Evolutionary conservation across 306 rosid genomes (phyloP).

Genomic region (Rosa rugosa): DNA sequence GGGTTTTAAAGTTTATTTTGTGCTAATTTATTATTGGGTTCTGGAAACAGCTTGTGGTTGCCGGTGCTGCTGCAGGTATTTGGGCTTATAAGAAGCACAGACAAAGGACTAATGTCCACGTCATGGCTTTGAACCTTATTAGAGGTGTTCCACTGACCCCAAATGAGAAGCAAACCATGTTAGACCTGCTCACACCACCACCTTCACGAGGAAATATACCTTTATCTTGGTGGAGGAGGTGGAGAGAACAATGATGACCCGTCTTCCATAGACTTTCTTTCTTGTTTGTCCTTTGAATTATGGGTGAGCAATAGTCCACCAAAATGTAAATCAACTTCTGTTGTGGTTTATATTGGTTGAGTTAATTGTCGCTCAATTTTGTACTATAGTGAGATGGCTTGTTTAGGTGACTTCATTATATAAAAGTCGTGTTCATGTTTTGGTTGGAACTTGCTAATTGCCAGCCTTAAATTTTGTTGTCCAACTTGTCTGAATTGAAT

Average conservation of each 20-base stretch:
- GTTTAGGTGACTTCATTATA: not conserved
- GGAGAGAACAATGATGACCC: conserved; percentile 44
- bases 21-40: conserved; percentile 1
- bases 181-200: conserved; percentile 75
- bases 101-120: conserved; percentile 65
- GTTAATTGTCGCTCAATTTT: not conserved
- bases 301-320: not conserved
- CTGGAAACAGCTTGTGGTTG: conserved; percentile 43
- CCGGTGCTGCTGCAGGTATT: conserved; percentile 65
- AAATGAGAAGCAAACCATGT: conserved; percentile 80
- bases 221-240: conserved; percentile 62
- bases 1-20: not conserved
- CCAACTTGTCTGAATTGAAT: not conserved
- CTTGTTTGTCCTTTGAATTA: not conserved
- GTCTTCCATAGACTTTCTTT: conserved; percentile 7
- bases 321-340: conserved; percentile 1
- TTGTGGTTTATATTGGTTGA: conserved; percentile 7
- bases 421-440: not conserved
- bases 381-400: not conserved
- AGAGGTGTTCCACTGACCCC: conserved; percentile 76
- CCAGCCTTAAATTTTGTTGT: not conserved
- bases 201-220: conserved; percentile 42
- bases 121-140: conserved; percentile 78
- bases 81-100: conserved; percentile 73
- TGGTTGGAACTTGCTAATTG: not conserved